Evolutionary conservation across 2,329 filamentous ascomycete species (phyloP).

Genomic region (Fusarium brevicatenulatum): DNA sequence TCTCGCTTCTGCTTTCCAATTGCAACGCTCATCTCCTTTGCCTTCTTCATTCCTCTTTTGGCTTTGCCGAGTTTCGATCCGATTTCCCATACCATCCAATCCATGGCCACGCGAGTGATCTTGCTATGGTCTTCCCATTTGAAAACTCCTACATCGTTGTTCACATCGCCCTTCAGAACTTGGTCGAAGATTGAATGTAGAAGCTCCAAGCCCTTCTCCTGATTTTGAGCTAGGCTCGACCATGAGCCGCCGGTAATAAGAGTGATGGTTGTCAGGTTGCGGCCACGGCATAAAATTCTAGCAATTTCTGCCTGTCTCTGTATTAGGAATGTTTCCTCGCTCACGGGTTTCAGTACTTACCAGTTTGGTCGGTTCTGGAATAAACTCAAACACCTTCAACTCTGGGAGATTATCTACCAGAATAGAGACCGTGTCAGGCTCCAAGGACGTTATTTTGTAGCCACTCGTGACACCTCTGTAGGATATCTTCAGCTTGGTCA

Average conservation of each 20-base stretch:
- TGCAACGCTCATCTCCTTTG: not conserved
- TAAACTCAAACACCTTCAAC: constrained; percentile 20
- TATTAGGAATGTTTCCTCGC: not conserved
- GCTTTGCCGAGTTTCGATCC: constrained; percentile 11
- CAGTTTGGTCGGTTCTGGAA: not conserved
- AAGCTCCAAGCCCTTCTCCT: not conserved
- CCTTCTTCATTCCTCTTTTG: constrained; percentile 8
- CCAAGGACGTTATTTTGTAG: constrained; percentile 13
- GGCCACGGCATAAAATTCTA: not conserved
- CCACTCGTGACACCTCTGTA: not conserved
- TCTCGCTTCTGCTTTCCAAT: not conserved
- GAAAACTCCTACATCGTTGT: not conserved
- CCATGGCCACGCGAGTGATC: not conserved
- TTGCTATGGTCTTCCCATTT: constrained; percentile 31
- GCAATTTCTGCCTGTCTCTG: constrained; percentile 16
- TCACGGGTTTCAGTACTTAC: not conserved
- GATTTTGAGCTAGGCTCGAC: not conserved
- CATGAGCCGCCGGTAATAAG: not conserved
- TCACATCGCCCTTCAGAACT: not conserved
- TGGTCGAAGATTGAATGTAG: not conserved
- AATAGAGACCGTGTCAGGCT: constrained; percentile 3
- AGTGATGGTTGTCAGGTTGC: constrained; percentile 9
- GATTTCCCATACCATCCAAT: constrained; percentile 5
- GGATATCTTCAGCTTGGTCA: constrained; percentile 16
- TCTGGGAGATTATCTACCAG: constrained; percentile 23